phyloP scores from a whole-genome alignment of 371 early-diverging fungal genomes.

The Circinella umbellata region DNA sequence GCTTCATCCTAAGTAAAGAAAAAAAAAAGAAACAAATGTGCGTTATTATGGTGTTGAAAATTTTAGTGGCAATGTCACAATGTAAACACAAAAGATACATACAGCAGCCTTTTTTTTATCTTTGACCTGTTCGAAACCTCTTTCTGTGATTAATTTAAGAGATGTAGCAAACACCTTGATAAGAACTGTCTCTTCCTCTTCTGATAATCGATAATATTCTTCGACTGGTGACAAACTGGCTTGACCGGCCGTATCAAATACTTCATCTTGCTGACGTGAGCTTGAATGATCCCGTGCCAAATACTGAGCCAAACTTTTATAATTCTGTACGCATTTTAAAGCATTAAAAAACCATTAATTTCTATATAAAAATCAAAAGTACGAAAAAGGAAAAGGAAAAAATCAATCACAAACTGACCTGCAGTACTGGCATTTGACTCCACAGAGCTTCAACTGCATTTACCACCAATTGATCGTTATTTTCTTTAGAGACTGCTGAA shows the following conservation, averaged over 20 bases:
- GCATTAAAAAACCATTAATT: not conserved
- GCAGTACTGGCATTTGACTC: constrained; percentile 46
- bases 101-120: constrained; percentile 27
- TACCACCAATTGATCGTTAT: constrained; percentile 40
- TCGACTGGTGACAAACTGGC: constrained; percentile 16
- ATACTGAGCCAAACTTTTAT: constrained; percentile 62
- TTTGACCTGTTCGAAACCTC: constrained; percentile 35
- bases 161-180: constrained; percentile 57
- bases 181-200: constrained; percentile 68
- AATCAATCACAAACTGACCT: constrained; percentile 7
- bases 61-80: too few species aligned
- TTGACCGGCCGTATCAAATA: constrained; percentile 16
- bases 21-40: not conserved
- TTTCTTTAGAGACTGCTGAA: constrained; percentile 26
- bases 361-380: not conserved
- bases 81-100: not conserved
- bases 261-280: constrained; percentile 21
- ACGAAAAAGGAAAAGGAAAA: not conserved
- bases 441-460: constrained; percentile 65
- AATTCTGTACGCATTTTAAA: constrained; percentile 38
- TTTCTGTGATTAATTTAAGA: constrained; percentile 41
- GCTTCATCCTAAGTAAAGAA: constrained; percentile 24
- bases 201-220: constrained; percentile 55
- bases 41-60: too few species aligned
- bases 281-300: constrained; percentile 62